Base-by-base conservation (phyloP, 495 filamentous ascomycete species). In the Penicillium robsamsonii region DNA sequence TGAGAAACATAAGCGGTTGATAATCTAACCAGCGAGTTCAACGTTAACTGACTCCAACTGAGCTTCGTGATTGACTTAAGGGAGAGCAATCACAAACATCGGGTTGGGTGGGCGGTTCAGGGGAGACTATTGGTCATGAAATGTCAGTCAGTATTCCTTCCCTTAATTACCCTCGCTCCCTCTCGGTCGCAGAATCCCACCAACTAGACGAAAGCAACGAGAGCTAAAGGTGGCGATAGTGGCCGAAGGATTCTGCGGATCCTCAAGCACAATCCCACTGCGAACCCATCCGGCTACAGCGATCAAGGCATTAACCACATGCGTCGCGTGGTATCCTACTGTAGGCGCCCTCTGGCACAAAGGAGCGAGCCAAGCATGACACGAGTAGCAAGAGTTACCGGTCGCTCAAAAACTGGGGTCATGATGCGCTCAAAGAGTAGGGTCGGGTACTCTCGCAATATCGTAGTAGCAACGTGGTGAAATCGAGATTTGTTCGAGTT, bases 291-390 rank as follows among this genome's bases (percentile, higher is more conserved):
- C 20, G 27, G 31, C 0, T 54, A 38, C n/a, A 45, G 29, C 18
- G 42, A 54, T 46, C 30, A 46, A 25, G 42, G 46, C 15, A 54
- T 54, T 31, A 31, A 46, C 18, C 51, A 54, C 22, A 54, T 54
- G 31, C 31, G 41, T 46, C 51, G 42, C 17, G 51, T 54, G 10
- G 41, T 45, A 22, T 53, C 50, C 17, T 53, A 53, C 18, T 53
- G 41, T 20, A 46, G 46, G 20, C 30, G 42, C 6, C 42, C 46
- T 29, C 11, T 38, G 29, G 51, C 51, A 13, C 22, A 54, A 35
- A 46, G 40, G 40, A 35, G 20, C 50, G 29, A 18, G 42, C 42
- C 5, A 46, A 54, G 30, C 42, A 46, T 4, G 22, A 54, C 22
- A 46, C 51, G 20, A 35, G 12, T 8, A 54, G 42, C 10, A 46